These are phyloP conservation scores for Paramecium octaurelia DNA, from an alignment of 73 alveolate genomes.

Conservation along the genomic window DNA sequence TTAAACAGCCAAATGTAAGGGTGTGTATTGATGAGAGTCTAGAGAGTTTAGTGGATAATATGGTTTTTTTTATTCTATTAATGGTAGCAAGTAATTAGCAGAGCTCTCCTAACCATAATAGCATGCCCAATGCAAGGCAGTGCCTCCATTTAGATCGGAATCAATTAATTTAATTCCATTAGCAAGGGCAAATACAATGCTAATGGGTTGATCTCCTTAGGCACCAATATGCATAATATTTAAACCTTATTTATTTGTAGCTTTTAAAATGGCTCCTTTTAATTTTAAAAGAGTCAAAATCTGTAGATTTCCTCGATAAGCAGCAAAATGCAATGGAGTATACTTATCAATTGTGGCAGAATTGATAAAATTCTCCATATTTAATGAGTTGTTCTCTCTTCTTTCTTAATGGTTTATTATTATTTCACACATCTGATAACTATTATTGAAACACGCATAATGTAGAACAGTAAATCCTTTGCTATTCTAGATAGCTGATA, in stretches of 20 bases:
- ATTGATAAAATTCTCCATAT: not conserved
- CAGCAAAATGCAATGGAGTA: conserved; percentile 90
- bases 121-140: conserved; percentile 88
- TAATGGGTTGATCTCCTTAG: conserved; percentile 84
- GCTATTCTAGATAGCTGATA: not conserved
- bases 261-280: conserved; percentile 79
- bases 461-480: conserved; percentile 74
- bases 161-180: conserved; percentile 3
- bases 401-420: not conserved
- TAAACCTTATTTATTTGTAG: conserved; percentile 80
- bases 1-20: conserved; percentile 72
- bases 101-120: conserved; percentile 83
- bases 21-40: conserved; percentile 67
- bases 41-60: not conserved
- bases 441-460: conserved; percentile 65
- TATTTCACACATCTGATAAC: not conserved
- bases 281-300: conserved; percentile 70
- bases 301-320: conserved; percentile 87
- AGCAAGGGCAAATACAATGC: conserved; percentile 69
- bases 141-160: conserved; percentile 28
- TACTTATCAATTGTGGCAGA: conserved; percentile 70
- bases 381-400: not conserved
- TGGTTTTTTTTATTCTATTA: conserved; percentile 64
- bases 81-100: conserved; percentile 80
- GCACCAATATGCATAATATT: conserved; percentile 93